Evolutionary conservation across 805 yeast genomes (phyloP).

Genomic region (Saccharomyces paradoxus): DNA sequence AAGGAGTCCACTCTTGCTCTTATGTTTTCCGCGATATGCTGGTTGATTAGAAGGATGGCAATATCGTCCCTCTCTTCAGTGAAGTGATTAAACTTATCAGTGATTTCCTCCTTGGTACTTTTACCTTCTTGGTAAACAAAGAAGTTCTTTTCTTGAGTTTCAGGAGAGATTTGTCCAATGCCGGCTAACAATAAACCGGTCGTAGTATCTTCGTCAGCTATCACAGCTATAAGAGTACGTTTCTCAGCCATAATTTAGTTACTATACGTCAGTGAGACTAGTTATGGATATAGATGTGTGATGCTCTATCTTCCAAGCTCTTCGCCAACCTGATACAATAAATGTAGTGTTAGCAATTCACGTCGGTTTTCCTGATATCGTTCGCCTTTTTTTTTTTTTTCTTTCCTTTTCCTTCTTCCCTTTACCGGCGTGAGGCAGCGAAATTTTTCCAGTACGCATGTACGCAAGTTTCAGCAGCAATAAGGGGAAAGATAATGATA

Average conservation of each 20-base stretch:
- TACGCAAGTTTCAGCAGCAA: neutral
- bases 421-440: neutral
- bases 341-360: neutral
- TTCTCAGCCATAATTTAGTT: conserved; percentile 33
- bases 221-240: conserved; percentile 81
- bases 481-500: neutral
- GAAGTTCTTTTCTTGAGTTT: conserved; percentile 63
- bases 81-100: conserved; percentile 64
- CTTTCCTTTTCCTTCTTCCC: neutral
- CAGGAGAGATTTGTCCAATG: conserved; percentile 62
- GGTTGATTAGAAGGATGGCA: conserved; percentile 88
- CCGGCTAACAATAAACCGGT: conserved; percentile 95
- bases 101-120: conserved; percentile 69
- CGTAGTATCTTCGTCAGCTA: conserved; percentile 96
- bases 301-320: neutral
- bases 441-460: neutral
- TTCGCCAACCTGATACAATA: neutral
- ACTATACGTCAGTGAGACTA: neutral
- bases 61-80: conserved; percentile 75
- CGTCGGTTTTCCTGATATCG: neutral
- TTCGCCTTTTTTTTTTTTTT: neutral
- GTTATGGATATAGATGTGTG: neutral
- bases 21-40: conserved; percentile 87
- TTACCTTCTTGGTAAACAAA: conserved; percentile 67
- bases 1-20: conserved; percentile 74